Conservation (phyloP, 805 yeast genomes). For the Metschnikowia aberdeeniae region DNA sequence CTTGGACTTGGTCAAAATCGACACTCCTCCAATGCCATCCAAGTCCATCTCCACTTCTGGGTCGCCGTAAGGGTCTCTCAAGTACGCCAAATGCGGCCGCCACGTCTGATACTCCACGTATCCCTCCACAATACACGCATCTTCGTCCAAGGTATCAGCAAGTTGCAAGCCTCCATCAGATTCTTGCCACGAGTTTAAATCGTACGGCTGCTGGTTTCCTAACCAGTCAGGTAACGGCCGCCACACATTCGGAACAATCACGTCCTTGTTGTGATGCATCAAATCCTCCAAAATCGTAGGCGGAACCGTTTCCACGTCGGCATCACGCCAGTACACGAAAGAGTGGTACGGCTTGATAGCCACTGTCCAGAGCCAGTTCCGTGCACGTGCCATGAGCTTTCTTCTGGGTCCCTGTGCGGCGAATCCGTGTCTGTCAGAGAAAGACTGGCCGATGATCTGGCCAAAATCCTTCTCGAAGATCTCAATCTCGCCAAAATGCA, state of each 20-base stretch:
- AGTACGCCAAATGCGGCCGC: slow-evolving; percentile 94
- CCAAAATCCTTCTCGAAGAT: slow-evolving; percentile 92
- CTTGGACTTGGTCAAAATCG: slow-evolving; percentile 79
- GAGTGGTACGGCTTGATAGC: slow-evolving; percentile 90
- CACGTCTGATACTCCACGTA: slow-evolving; percentile 96
- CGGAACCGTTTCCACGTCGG: slow-evolving; percentile 91
- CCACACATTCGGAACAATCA: slow-evolving; percentile 94
- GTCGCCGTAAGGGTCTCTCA: slow-evolving; percentile 92
- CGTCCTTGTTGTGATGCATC: slow-evolving; percentile 88
- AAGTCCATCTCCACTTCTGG: slow-evolving; percentile 89
- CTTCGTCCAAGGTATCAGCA: slow-evolving; percentile 78
- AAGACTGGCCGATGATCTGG: slow-evolving; percentile 87
- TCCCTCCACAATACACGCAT: slow-evolving; percentile 96
- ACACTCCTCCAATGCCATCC: slow-evolving; percentile 98
- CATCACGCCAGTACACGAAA: slow-evolving; percentile 97
- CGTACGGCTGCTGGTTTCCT: slow-evolving; percentile 82
- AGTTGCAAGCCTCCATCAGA: slow-evolving; percentile 75
- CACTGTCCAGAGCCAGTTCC: slow-evolving; percentile 88
- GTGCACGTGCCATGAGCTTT: slow-evolving; percentile 91
- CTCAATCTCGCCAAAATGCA: slow-evolving; percentile 79
- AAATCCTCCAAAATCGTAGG: slow-evolving; percentile 81
- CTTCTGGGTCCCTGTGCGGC: slow-evolving; percentile 95
- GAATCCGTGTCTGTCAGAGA: slow-evolving; percentile 91
- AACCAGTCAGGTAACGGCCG: slow-evolving; percentile 84
- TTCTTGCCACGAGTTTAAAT: slow-evolving; percentile 82